Conservation (phyloP, 202 grass and related monocot species). For the Zizania palustris region DNA sequence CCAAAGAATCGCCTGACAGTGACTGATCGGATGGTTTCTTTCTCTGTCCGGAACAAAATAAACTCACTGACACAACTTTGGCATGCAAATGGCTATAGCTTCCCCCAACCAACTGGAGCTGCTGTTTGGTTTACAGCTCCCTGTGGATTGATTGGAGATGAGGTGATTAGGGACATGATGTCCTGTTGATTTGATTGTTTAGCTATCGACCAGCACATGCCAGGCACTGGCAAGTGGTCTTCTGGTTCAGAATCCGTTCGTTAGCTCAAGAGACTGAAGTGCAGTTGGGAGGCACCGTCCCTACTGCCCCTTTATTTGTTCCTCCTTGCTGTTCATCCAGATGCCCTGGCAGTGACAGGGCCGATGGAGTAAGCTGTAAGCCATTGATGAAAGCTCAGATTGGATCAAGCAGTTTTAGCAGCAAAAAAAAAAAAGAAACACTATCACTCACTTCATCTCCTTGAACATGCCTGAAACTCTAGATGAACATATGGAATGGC, state of each 20-base stretch:
- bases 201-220: conserved; percentile 55
- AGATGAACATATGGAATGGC: not conserved
- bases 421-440: too few species aligned
- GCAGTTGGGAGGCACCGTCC: conserved; percentile 16
- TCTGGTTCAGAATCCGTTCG: conserved; percentile 28
- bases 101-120: conserved; percentile 28
- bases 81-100: conserved; percentile 29
- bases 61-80: conserved; percentile 38
- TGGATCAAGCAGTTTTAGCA: not conserved
- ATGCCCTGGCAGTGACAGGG: conserved; percentile 1
- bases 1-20: conserved; percentile 22
- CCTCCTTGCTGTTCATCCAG: conserved; percentile 23
- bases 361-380: conserved; percentile 21
- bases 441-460: not conserved
- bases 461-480: not conserved
- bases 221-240: conserved; percentile 38
- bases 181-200: conserved; percentile 11
- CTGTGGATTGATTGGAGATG: conserved; percentile 13
- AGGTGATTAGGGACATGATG: conserved; percentile 9
- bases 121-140: conserved; percentile 20
- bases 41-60: conserved; percentile 9
- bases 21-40: conserved; percentile 2
- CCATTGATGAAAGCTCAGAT: conserved; percentile 15
- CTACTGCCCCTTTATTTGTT: not conserved
- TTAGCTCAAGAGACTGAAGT: conserved; percentile 31